These are phyloP conservation scores for Oryza longistaminata DNA, from an alignment of 176 grass and related monocot genomes.

Conservation along the genomic window DNA sequence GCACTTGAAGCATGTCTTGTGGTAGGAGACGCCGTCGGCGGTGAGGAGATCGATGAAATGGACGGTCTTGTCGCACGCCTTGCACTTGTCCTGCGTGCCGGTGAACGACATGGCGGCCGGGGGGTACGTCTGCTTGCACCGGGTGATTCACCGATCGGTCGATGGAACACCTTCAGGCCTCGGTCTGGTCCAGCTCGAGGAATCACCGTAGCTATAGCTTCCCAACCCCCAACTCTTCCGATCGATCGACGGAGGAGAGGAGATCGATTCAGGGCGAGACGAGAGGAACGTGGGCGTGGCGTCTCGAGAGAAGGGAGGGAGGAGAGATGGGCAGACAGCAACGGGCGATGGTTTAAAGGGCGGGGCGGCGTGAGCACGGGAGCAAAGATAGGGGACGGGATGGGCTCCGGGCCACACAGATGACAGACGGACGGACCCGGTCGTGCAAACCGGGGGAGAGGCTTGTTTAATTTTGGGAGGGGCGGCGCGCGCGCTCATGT, in stretches of 20 bases:
- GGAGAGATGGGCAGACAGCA: slow-evolving; percentile 11
- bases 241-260: neutral
- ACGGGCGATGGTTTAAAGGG: slow-evolving; percentile 25
- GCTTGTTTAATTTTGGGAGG: slow-evolving; percentile 26
- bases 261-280: neutral
- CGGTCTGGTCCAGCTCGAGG: too few relatives aligned
- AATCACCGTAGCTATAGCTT: neutral
- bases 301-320: slow-evolving; percentile 20
- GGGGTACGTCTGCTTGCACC: neutral
- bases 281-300: neutral
- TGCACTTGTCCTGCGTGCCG: slow-evolving; percentile 98
- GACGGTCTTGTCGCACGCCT: slow-evolving; percentile 89
- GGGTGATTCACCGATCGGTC: neutral
- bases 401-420: slow-evolving; percentile 42
- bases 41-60: slow-evolving; percentile 97
- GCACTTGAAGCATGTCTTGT: slow-evolving; percentile 94
- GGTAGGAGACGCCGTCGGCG: slow-evolving; percentile 68
- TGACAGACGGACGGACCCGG: neutral
- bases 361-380: slow-evolving; percentile 29
- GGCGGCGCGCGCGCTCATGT: neutral
- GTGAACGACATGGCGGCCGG: slow-evolving; percentile 90
- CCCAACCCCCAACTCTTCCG: too few relatives aligned
- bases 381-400: slow-evolving; percentile 63
- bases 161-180: slow-evolving; percentile 5
- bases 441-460: slow-evolving; percentile 28